Evolutionary conservation across 306 rosid species (phyloP).

Genomic region (Elaeagnus macrophylla): DNA sequence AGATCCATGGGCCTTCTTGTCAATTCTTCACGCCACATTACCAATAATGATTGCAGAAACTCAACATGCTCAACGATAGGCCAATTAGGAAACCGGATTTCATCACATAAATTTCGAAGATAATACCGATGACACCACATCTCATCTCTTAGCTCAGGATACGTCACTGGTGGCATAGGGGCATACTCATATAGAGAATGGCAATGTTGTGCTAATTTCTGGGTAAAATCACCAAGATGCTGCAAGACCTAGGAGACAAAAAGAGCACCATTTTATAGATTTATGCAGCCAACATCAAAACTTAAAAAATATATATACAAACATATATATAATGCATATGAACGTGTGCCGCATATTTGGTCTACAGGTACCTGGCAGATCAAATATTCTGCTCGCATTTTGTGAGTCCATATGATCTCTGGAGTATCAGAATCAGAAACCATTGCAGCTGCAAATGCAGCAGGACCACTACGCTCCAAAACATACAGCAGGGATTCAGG

Average conservation of each 20-base stretch:
- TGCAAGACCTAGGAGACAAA: conserved; percentile 70
- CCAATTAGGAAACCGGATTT: conserved; percentile 95
- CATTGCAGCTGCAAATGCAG: conserved; percentile 96
- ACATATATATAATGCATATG: conserved; percentile 1
- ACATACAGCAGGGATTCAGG: conserved; percentile 97
- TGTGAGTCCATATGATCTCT: conserved; percentile 97
- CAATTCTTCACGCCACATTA: conserved; percentile 99
- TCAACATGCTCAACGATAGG: conserved; percentile 99
- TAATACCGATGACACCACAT: conserved; percentile 99
- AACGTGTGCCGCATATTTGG: neutral
- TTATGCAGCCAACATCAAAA: too few species aligned
- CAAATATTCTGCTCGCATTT: conserved; percentile 95
- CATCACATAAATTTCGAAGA: conserved; percentile 91
- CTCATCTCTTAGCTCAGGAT: conserved; percentile 93
- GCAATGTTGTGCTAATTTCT: conserved; percentile 92
- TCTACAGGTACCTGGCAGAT: conserved; percentile 69
- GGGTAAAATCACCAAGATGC: conserved; percentile 98
- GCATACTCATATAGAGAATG: conserved; percentile 89
- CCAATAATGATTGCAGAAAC: conserved; percentile 91
- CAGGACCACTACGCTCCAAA: conserved; percentile 96
- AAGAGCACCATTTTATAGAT: conserved; percentile 10
- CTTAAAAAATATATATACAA: neutral
- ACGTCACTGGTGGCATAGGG: conserved; percentile 99
- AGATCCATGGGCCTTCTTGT: conserved; percentile 98
- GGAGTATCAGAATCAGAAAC: conserved; percentile 99